A percentile compares a stretch with the other conserved stretches of the same genome.
These are phyloP conservation scores for Coniferiporia sulphurascens DNA, from an alignment of 1,284 basidiomycete genomes.

Conservation along the genomic window DNA sequence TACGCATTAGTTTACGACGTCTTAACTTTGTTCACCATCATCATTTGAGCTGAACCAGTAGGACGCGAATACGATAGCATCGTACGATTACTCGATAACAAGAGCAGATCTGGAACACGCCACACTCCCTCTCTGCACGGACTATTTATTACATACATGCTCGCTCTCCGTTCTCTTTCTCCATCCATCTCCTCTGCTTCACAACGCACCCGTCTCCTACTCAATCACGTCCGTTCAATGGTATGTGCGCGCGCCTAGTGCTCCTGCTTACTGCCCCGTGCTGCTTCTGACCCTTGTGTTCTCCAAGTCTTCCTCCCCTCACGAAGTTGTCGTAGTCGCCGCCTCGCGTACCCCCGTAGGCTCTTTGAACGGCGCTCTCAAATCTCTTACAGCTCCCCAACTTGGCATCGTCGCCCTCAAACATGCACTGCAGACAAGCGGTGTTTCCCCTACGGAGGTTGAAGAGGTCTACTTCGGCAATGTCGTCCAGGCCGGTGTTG, in stretches of 20 bases:
- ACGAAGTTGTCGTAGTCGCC: conserved; percentile 92
- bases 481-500: conserved; percentile 93
- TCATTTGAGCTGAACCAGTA: neutral
- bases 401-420: conserved; percentile 89
- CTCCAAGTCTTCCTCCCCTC: conserved; percentile 36
- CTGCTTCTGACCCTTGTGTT: conserved; percentile 11
- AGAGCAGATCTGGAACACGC: conserved; percentile 10
- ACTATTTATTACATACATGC: conserved; percentile 23
- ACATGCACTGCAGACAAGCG: conserved; percentile 78
- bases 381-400: conserved; percentile 85
- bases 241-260: conserved; percentile 24
- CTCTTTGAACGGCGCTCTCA: conserved; percentile 87
- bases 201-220: conserved; percentile 32
- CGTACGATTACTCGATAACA: conserved; percentile 26
- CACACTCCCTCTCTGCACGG: conserved; percentile 20
- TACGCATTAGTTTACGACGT: conserved; percentile 15
- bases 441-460: conserved; percentile 75
- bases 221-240: conserved; percentile 35
- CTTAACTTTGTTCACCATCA: neutral
- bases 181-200: conserved; percentile 34
- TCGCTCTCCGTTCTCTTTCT: conserved; percentile 33
- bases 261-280: neutral
- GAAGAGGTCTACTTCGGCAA: conserved; percentile 98
- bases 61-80: conserved; percentile 5
- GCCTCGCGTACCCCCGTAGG: conserved; percentile 94